phyloP scores from a whole-genome alignment of 2,329 filamentous ascomycete genomes.

The Pseudogymnoascus sp. region DNA sequence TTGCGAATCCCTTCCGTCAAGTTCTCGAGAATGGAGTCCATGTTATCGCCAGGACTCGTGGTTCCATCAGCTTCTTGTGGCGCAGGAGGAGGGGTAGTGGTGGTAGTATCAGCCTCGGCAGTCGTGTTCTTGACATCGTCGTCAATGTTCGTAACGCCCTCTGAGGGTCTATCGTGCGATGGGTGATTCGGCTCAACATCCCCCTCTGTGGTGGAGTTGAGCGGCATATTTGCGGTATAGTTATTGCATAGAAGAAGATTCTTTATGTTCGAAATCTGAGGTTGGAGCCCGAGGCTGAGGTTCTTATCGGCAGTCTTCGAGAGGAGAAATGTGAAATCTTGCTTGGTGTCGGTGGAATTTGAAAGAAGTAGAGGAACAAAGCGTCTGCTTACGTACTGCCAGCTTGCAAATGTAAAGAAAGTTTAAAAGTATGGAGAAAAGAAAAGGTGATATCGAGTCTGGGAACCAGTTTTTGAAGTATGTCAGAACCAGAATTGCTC shows the following conservation, averaged over 20 bases:
- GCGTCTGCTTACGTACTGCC: background rate
- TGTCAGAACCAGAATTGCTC: background rate
- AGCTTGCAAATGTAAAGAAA: constrained; percentile 1
- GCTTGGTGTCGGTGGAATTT: background rate
- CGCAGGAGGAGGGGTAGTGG: background rate
- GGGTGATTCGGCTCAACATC: background rate
- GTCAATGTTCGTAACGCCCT: constrained; percentile 1
- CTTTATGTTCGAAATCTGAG: background rate
- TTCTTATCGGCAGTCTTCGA: background rate
- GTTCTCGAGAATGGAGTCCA: constrained; percentile 39
- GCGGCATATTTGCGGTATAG: background rate
- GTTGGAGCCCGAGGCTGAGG: background rate
- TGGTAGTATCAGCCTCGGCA: background rate
- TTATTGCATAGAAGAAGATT: constrained; percentile 5
- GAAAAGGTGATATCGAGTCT: background rate
- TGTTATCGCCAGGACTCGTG: constrained; percentile 17
- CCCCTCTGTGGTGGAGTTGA: constrained; percentile 4
- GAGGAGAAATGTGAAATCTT: background rate
- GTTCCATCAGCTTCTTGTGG: background rate
- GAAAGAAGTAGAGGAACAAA: background rate
- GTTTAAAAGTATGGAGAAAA: background rate
- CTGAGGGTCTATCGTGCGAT: background rate
- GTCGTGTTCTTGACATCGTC: constrained; percentile 23
- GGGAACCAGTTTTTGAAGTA: background rate
- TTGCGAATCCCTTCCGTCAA: constrained; percentile 66